These are phyloP conservation scores for Verticillium tricorpus DNA, from an alignment of 2,329 filamentous ascomycete species.

Conservation along the genomic window DNA sequence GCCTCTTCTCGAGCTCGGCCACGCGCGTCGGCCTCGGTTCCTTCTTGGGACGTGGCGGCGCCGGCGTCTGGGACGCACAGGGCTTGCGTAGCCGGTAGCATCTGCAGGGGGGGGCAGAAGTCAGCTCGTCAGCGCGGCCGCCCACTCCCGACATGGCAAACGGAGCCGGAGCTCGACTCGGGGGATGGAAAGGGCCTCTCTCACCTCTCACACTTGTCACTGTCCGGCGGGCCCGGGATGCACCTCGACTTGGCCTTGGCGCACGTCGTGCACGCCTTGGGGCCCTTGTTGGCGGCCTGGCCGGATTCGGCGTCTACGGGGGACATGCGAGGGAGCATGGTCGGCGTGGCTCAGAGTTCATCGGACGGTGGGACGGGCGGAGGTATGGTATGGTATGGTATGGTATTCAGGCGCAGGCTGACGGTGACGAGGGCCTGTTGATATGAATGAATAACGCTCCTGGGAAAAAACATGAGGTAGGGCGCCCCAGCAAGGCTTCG, in stretches of 20 bases:
- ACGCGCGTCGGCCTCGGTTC: conserved; percentile 42
- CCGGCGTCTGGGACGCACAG: conserved; percentile 42
- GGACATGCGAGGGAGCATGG: conserved; percentile 15
- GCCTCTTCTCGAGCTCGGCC: conserved; percentile 44
- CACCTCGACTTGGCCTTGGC: conserved; percentile 49
- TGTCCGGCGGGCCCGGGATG: conserved; percentile 33
- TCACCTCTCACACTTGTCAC: conserved; percentile 43
- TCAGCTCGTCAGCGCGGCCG: too few relatives aligned
- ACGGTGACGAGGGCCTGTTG: neutral
- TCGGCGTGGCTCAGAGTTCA: neutral
- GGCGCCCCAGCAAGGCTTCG: too few relatives aligned
- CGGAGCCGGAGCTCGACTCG: neutral
- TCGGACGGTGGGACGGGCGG: neutral
- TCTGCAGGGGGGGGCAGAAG: conserved; percentile 21
- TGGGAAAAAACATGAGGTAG: too few relatives aligned
- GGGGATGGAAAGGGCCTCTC: neutral
- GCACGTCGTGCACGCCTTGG: conserved; percentile 45
- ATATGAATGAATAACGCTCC: neutral
- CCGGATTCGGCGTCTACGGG: neutral
- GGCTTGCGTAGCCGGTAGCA: conserved; percentile 43
- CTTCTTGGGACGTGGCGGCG: conserved; percentile 42
- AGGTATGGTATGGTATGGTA: too few relatives aligned
- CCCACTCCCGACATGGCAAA: neutral
- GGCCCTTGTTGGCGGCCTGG: conserved; percentile 30
- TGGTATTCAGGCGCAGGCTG: neutral